Evolutionary conservation across 768 basidiomycete genomes (phyloP), one percentile per base, ranked within the genome.

Genomic region (Tulasnella sp.): DNA sequence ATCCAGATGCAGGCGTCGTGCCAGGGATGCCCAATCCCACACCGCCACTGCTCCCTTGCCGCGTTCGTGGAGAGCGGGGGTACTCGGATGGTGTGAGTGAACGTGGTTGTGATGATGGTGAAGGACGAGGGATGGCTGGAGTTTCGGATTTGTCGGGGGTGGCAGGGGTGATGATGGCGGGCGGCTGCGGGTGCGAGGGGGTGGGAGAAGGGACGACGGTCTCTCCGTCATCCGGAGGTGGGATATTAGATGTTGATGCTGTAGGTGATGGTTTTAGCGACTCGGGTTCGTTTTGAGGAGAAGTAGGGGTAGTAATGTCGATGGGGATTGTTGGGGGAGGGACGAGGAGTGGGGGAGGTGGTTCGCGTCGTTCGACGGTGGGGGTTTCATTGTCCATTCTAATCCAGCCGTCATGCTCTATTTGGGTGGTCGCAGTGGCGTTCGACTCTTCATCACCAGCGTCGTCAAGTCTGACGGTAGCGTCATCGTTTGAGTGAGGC

Each of bases 1-100:
- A 69, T 34, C 67, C 67, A 69, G 34, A 39, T 42, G 70, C 31
- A 39, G 70, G n/a, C 34, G 70, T 25, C 19, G 70, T 39, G 38
- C 49, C 49, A n/a, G 72, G 72, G 8, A 73, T 42, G 31, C 72
- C 72, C 11, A 73, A 36, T 19, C 72, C 72, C 31, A 73, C 72
- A 37, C 72, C 72, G 25, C 72, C 72, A 29, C 72, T 73, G 45
- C 72, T 73, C 49, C 40, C 40, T 29, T 73, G 72, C 5, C 49
- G 49, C 49, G 49, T 19, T 52, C 49, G 49, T 7, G 49, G 49
- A 22, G 49, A 52, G 17, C 49, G 49, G 49, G 49, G 49, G 49
- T 52, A 19, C 17, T 52, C 49, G 9, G 49, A 52, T n/a, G 49
- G 49, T 52, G 49, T 52, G 7, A 52, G 14, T 9, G 49, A n/a